phyloP scores from a whole-genome alignment of 805 yeast species.

The Candida loeiensis region DNA sequence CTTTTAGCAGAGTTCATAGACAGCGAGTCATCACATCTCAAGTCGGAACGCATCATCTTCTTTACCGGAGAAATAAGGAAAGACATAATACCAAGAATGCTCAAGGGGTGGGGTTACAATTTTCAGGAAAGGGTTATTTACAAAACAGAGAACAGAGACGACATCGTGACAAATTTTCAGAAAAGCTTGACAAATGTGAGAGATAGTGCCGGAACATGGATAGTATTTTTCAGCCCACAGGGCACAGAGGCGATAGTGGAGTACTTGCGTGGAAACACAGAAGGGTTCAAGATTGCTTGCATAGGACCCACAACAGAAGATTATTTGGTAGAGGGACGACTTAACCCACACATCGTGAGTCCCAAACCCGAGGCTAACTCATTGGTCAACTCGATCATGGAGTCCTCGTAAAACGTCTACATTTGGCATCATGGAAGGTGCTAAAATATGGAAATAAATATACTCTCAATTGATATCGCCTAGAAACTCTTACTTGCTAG shows the following conservation, averaged over 20 bases:
- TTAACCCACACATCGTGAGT: conserved; percentile 63
- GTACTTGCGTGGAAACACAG: conserved; percentile 20
- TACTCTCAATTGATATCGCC: conserved; percentile 1
- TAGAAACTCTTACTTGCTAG: conserved; percentile 14
- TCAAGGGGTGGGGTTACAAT: conserved; percentile 41
- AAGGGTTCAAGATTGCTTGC: conserved; percentile 51
- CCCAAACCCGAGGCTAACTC: conserved; percentile 67
- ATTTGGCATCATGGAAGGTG: not conserved
- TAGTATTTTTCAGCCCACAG: conserved; percentile 88
- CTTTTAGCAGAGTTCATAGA: conserved; percentile 63
- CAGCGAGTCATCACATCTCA: conserved; percentile 16
- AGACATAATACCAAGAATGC: conserved; percentile 70
- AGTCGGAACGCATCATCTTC: conserved; percentile 48
- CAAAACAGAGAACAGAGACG: conserved; percentile 52
- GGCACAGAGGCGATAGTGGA: conserved; percentile 67
- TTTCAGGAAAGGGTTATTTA: conserved; percentile 66
- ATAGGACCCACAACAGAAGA: conserved; percentile 91
- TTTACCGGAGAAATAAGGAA: conserved; percentile 84
- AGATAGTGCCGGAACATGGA: conserved; percentile 45
- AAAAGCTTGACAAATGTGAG: conserved; percentile 6
- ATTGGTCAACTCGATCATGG: conserved; percentile 40
- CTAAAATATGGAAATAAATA: not conserved
- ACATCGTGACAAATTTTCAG: conserved; percentile 41
- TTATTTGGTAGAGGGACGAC: conserved; percentile 49
- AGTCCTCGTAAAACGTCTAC: not conserved